Evolutionary conservation across 805 yeast species (phyloP), one percentile per base, ranked within the genome.

Genomic region (Barnettozyma sp.): DNA sequence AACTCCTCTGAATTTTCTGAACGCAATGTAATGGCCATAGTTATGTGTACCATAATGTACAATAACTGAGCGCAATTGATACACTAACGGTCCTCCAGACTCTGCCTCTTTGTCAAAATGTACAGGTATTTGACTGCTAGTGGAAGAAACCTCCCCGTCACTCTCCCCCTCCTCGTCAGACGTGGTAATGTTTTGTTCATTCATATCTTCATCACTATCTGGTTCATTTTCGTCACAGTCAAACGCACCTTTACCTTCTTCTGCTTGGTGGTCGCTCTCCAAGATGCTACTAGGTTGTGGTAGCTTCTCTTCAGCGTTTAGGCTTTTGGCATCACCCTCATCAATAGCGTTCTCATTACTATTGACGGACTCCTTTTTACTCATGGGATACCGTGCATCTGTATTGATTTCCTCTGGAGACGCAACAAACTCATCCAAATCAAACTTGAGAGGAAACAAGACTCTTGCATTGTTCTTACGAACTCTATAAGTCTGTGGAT

Each of bases 1-100:
- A 9, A 76, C 69, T 3, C 88, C 92, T 46, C 94, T 72, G 39
- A 64, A 71, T 50, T 76, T 80, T 52, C 97, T 75, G 62, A 73
- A 90, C 27, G 94, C 86, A 42, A 90, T 83, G 55, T 90, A 90
- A 58, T 90, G 98, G n/a, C 98, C 98, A 55, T 86, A 92, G 50
- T 90, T 87, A 50, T 92, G 97, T 1, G 95, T 82, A 33, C 98
- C 98, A 56, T 81, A 88, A 58, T 90, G 98, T 1, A 90, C 78
- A 30, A 90, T 83, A 1, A 84, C 92, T 1, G 96, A 84, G 52
- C 83, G 83, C 42, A 90, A 67, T 26, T 76, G 69, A 56, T 90
- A 90, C 4, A 69, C 62, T 29, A 81, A 55, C 3, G 69, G 65
- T 3, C 76, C 41, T 7, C 40, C 70, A 39, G 60, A 29, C 7